Evolutionary conservation across 73 alveolate species (phyloP).

Genomic region (Paramecium sonneborni): DNA sequence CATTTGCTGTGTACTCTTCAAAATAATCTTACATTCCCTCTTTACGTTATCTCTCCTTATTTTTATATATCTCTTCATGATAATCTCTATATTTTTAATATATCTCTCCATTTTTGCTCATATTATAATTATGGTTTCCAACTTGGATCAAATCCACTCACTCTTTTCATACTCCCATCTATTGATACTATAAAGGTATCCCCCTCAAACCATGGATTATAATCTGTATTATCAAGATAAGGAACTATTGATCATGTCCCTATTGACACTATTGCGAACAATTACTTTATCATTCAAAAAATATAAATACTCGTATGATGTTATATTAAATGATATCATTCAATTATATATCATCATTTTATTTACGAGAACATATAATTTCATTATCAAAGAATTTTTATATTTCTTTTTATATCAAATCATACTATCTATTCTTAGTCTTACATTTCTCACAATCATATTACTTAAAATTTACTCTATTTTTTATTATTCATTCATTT

Average conservation of each 20-base stretch:
- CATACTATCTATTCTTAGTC: not conserved
- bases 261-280: not conserved
- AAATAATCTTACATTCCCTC: not conserved
- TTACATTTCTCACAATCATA: no score
- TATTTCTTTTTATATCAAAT: not conserved
- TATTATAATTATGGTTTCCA: not conserved
- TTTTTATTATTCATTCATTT: no score
- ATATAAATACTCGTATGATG: not conserved
- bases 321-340: not conserved
- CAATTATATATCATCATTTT: not conserved
- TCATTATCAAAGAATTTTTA: not conserved
- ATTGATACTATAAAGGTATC: not conserved
- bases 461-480: no score
- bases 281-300: not conserved
- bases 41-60: not conserved
- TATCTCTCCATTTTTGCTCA: conserved; percentile 9
- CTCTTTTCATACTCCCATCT: not conserved
- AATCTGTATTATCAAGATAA: conserved; percentile 23
- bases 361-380: not conserved
- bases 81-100: not conserved
- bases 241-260: conserved; percentile 5
- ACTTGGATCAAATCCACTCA: not conserved
- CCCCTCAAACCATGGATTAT: conserved; percentile 39
- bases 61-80: conserved; percentile 6
- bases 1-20: not conserved